Evolutionary conservation across 306 rosid genomes (phyloP).

Genomic region (Acmispon strigosus): DNA sequence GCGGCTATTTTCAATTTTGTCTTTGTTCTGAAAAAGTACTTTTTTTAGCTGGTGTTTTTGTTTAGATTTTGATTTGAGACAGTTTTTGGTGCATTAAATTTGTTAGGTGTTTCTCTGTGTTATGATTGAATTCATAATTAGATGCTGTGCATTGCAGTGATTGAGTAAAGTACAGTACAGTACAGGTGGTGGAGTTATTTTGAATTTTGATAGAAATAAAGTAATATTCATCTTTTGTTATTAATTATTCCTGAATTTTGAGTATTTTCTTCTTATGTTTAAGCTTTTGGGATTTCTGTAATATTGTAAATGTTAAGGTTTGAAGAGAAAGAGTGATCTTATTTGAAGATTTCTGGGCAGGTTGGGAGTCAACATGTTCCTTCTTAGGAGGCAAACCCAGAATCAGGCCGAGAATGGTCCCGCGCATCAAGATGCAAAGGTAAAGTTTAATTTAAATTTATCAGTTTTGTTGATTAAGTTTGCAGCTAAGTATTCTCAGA

Average conservation of each 20-base stretch:
- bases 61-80: background rate
- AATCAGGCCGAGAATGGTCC: slow-evolving; percentile 42
- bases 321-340: background rate
- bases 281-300: background rate
- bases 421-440: slow-evolving; percentile 59
- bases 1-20: background rate
- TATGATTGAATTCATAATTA: background rate
- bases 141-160: background rate
- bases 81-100: background rate
- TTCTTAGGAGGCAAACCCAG: slow-evolving; percentile 46
- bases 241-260: background rate
- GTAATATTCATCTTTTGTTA: no score
- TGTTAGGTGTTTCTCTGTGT: background rate
- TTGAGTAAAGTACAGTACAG: background rate
- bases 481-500: background rate
- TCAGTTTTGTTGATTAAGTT: background rate
- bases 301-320: background rate
- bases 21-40: background rate
- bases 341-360: slow-evolving; percentile 24
- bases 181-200: background rate
- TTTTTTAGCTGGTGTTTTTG: background rate
- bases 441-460: background rate
- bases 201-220: no score
- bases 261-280: background rate
- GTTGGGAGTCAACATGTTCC: slow-evolving; percentile 52